A percentile compares a stretch with the other conserved stretches of the same genome.
Evolutionary conservation across 164 flowering plant genomes (phyloP).

Genomic region (Tinospora cordifolia): DNA sequence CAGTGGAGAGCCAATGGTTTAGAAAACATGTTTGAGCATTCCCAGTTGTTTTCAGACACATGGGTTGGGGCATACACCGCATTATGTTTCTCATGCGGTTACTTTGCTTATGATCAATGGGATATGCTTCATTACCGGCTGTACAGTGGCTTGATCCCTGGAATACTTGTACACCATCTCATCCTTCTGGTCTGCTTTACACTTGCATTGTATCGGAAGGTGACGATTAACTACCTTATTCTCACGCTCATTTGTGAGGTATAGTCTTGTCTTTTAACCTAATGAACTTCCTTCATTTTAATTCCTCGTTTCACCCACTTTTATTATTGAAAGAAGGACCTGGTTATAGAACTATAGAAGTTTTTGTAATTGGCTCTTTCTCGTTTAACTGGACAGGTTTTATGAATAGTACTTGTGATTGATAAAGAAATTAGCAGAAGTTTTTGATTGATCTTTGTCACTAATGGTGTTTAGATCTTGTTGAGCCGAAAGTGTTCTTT

Average conservation of each 20-base stretch:
- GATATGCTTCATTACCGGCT: conserved; percentile 74
- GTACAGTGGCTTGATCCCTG: conserved; percentile 80
- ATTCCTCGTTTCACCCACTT: not conserved
- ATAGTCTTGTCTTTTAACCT: conserved; percentile 5
- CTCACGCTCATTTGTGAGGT: conserved; percentile 96
- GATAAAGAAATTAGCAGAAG: too few species aligned
- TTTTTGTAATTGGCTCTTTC: too few species aligned
- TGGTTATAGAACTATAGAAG: not conserved
- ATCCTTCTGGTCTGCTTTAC: conserved; percentile 83
- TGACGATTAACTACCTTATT: conserved; percentile 92
- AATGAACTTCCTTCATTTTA: not conserved
- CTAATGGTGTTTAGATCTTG: too few species aligned
- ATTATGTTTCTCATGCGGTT: conserved; percentile 86
- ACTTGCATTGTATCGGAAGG: conserved; percentile 74
- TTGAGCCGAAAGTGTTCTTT: too few species aligned
- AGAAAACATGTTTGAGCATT: conserved; percentile 66
- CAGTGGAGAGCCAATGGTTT: conserved; percentile 39
- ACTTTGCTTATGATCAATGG: conserved; percentile 95
- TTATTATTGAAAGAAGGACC: not conserved
- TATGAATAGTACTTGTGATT: too few species aligned
- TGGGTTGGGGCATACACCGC: conserved; percentile 80
- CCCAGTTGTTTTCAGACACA: conserved; percentile 52
- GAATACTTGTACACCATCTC: conserved; percentile 79
- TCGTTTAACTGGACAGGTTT: too few species aligned
- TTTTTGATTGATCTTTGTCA: too few species aligned